These are phyloP conservation scores for Mortierella sp. DNA, from an alignment of 371 early-diverging fungal species.

Conservation along the genomic window DNA sequence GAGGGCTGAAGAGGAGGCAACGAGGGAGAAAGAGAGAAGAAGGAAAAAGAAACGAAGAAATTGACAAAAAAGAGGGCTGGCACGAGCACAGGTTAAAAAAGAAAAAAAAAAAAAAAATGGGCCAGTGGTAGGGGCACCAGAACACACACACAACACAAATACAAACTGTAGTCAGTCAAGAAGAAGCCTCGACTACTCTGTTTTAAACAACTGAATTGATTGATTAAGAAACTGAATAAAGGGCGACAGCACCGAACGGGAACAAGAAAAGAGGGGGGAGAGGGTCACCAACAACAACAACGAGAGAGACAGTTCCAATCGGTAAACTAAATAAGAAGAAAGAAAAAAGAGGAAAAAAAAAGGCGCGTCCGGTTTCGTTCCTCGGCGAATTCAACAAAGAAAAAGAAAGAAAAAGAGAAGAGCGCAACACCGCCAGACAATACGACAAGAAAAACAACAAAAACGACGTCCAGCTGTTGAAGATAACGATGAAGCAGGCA, in stretches of 20 bases:
- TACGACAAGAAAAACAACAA: background rate
- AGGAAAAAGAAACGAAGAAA: conserved; percentile 7
- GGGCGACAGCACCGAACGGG: background rate
- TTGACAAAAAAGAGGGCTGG: background rate
- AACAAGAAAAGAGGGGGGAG: background rate
- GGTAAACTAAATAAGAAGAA: background rate
- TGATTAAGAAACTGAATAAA: background rate
- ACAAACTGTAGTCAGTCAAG: background rate
- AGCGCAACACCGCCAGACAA: background rate
- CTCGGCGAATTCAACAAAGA: conserved; percentile 13
- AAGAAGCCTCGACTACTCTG: no score
- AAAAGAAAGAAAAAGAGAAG: background rate
- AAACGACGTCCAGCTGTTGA: background rate
- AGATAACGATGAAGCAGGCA: background rate
- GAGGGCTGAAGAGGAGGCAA: conserved; percentile 10
- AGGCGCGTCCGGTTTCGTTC: background rate
- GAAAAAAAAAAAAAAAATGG: background rate
- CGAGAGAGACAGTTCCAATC: background rate
- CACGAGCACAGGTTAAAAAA: background rate
- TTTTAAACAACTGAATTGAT: no score
- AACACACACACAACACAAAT: background rate
- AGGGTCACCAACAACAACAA: background rate
- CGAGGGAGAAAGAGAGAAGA: background rate
- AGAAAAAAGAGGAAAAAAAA: background rate
- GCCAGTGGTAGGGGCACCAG: background rate